phyloP scores from a whole-genome alignment of 1,284 basidiomycete species.

The Sanguinoderma infundibulare region DNA sequence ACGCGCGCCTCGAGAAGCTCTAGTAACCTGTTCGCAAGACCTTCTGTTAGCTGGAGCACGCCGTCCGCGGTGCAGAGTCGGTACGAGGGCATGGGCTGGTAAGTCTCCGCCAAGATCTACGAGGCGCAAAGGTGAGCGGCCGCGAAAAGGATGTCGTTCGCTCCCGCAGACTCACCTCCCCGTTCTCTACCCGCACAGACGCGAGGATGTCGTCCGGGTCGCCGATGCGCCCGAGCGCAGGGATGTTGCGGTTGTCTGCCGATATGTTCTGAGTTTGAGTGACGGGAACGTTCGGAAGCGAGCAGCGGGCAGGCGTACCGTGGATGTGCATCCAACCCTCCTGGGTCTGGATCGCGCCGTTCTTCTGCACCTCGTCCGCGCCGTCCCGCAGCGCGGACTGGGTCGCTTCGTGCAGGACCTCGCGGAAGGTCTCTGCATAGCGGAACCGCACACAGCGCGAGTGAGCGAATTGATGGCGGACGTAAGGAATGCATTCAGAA shows the following conservation, averaged over 20 bases:
- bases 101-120: constrained; percentile 72
- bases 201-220: constrained; percentile 83
- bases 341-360: constrained; percentile 65
- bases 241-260: constrained; percentile 71
- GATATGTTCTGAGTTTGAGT: neutral
- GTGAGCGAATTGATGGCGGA: neutral
- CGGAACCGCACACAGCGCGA: neutral
- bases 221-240: constrained; percentile 71
- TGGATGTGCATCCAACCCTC: constrained; percentile 86
- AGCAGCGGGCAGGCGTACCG: constrained; percentile 45
- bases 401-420: constrained; percentile 62
- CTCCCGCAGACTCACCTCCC: constrained; percentile 58
- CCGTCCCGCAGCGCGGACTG: constrained; percentile 55
- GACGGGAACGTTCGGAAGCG: neutral
- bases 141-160: too few relatives aligned
- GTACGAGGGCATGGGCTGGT: constrained; percentile 81
- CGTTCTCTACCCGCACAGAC: constrained; percentile 70
- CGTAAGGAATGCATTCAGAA: too few relatives aligned
- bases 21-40: constrained; percentile 54
- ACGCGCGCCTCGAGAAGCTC: constrained; percentile 36
- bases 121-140: neutral
- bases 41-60: constrained; percentile 63
- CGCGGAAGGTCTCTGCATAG: constrained; percentile 56
- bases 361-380: constrained; percentile 67
- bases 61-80: constrained; percentile 76